A percentile compares a stretch with the other conserved stretches of the same genome.
Evolutionary conservation across 495 filamentous ascomycete species (phyloP).

Genomic region (Aspergillus sclerotioniger): DNA sequence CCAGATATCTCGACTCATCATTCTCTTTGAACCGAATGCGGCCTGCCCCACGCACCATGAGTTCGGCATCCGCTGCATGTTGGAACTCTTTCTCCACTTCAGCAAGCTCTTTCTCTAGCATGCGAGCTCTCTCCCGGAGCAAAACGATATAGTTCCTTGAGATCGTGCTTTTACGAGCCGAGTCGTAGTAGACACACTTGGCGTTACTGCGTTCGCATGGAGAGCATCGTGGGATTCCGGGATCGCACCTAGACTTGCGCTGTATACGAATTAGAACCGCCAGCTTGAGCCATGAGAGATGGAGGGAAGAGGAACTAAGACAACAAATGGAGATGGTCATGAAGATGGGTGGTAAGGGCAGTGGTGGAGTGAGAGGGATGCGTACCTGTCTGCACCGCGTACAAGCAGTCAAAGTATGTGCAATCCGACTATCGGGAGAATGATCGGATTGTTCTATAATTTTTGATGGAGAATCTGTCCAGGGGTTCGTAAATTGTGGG

Average conservation of each 20-base stretch:
- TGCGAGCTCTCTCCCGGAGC: constrained; percentile 76
- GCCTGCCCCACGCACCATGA: constrained; percentile 78
- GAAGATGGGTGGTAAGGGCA: not conserved
- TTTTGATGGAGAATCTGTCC: constrained; percentile 21
- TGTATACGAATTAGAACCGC: constrained; percentile 28
- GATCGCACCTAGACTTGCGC: constrained; percentile 94
- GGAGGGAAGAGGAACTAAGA: not conserved
- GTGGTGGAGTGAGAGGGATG: not conserved
- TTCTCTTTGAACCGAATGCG: constrained; percentile 76
- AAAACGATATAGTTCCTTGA: constrained; percentile 83
- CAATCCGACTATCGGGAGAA: constrained; percentile 52
- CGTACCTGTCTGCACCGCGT: constrained; percentile 81
- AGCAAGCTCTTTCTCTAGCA: constrained; percentile 71
- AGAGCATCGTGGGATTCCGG: constrained; percentile 83
- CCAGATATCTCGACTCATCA: constrained; percentile 84
- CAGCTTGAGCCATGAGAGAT: constrained; percentile 2
- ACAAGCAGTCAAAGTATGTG: constrained; percentile 85
- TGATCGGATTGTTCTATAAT: constrained; percentile 26
- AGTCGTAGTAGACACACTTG: constrained; percentile 90
- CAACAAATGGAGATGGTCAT: not conserved
- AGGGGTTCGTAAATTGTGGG: constrained; percentile 27
- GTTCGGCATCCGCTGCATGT: constrained; percentile 67
- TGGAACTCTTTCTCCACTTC: constrained; percentile 61
- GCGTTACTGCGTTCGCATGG: constrained; percentile 89
- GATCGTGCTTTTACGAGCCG: constrained; percentile 71